phyloP scores from a whole-genome alignment of 2,329 filamentous ascomycete genomes.

The Apiospora koreana region DNA sequence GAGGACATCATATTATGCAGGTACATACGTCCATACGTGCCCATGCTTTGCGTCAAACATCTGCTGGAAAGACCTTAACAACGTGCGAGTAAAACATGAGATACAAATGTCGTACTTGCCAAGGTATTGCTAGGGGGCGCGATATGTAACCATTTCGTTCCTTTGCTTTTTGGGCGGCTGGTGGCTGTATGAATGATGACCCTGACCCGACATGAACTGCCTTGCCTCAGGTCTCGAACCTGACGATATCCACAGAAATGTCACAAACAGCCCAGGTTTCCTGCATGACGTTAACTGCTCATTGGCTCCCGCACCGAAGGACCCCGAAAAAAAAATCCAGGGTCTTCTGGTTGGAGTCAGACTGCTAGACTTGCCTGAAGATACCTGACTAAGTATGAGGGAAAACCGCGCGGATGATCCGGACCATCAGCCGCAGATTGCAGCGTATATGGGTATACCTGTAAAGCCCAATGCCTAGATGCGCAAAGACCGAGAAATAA shows the following conservation, averaged over 20 bases:
- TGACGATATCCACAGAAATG: not conserved
- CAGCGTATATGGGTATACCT: not conserved
- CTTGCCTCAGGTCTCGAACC: not conserved
- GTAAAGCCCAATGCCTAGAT: not conserved
- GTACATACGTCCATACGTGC: not conserved
- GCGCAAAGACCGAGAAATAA: not conserved
- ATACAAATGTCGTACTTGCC: not conserved
- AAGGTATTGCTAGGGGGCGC: not conserved
- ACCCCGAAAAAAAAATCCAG: not conserved
- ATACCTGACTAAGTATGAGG: not conserved
- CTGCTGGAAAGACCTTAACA: not conserved
- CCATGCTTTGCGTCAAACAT: not conserved
- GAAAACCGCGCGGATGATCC: not conserved
- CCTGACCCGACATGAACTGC: slow-evolving; percentile 5
- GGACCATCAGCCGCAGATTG: not conserved
- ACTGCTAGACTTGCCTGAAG: not conserved
- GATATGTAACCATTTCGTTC: not conserved
- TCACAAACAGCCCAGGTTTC: not conserved
- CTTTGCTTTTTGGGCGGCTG: not conserved
- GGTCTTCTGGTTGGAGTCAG: not conserved
- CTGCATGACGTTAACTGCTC: not conserved
- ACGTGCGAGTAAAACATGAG: not conserved
- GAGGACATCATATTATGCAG: not conserved
- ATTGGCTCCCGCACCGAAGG: not conserved
- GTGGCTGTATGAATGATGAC: not conserved